Conservation (phyloP, 225 moss, liverwort and hornwort genomes). For the Straminergon stramineum region DNA sequence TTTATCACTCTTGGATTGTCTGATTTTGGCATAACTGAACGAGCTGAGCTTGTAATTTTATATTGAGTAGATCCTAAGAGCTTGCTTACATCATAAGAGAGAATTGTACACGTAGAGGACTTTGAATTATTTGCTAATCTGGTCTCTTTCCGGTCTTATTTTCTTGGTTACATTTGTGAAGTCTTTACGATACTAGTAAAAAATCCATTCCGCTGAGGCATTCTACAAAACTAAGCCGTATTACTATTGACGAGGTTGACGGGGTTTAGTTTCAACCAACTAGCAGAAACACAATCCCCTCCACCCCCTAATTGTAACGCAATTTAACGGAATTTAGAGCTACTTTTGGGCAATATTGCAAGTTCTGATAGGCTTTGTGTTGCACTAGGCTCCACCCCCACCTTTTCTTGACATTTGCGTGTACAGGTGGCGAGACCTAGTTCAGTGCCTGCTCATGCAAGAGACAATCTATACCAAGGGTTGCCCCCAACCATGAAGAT, state of each 20-base stretch:
- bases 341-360: neutral
- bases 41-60: neutral
- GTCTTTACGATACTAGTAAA: neutral
- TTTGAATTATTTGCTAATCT: neutral
- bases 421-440: slow-evolving; percentile 54
- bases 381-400: neutral
- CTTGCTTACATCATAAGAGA: neutral
- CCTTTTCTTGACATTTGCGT: neutral
- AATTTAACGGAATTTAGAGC: neutral
- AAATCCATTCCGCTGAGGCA: neutral
- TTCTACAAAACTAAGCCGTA: neutral
- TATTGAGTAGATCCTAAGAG: neutral
- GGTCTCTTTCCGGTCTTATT: neutral
- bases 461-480: slow-evolving; percentile 68
- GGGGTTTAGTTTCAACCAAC: neutral
- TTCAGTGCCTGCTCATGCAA: slow-evolving; percentile 53
- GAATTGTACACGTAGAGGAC: neutral
- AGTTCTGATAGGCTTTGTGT: neutral
- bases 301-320: neutral
- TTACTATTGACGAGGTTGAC: neutral
- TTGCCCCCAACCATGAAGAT: slow-evolving; percentile 62
- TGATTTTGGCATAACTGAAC: neutral
- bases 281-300: neutral
- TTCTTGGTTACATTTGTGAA: neutral
- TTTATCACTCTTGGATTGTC: neutral